Evolutionary conservation across 148 eudicot species (phyloP).

Genomic region (Silene conica): DNA sequence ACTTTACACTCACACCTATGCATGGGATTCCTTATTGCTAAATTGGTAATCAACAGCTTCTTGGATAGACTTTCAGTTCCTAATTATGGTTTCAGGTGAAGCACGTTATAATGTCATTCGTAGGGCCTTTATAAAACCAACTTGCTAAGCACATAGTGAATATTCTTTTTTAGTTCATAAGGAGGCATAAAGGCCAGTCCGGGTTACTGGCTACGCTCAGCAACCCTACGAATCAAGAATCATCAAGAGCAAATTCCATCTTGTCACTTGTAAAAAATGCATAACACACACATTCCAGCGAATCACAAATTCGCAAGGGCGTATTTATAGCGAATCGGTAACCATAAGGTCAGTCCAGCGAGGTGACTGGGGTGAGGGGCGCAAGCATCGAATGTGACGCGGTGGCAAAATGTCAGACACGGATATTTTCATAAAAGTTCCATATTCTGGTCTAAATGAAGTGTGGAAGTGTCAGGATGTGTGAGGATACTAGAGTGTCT

Average conservation of each 20-base stretch:
- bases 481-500: neutral
- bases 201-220: too few species aligned
- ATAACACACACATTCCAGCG: too few species aligned
- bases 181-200: neutral
- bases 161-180: neutral
- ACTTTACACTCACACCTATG: constrained; percentile 35
- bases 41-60: constrained; percentile 22
- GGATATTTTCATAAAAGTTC: neutral
- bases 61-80: constrained; percentile 25
- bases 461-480: neutral
- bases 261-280: too few species aligned
- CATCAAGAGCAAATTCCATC: too few species aligned
- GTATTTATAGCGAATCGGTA: too few species aligned
- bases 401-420: neutral
- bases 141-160: constrained; percentile 16
- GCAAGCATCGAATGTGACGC: neutral
- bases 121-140: constrained; percentile 7
- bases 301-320: too few species aligned
- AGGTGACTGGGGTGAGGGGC: neutral
- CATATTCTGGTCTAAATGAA: neutral
- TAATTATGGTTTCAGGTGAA: constrained; percentile 40
- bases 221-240: too few species aligned
- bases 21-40: constrained; percentile 52
- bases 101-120: constrained; percentile 17
- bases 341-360: too few species aligned